Conservation (phyloP, 805 yeast species). For the Wickerhamomyces sydowiorum region DNA sequence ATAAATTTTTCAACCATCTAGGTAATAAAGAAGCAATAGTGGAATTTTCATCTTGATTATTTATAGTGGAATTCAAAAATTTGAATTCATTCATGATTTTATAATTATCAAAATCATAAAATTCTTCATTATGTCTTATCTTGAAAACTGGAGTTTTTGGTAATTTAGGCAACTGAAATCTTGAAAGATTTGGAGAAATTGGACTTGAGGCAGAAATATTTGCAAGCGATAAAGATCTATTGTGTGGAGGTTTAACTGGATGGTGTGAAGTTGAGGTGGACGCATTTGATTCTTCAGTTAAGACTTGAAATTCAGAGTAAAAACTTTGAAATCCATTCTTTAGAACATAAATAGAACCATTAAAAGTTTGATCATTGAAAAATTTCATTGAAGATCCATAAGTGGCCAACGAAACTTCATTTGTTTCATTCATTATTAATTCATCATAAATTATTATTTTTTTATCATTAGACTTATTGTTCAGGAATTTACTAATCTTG, state of each 20-base stretch:
- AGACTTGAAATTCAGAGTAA: slow-evolving; percentile 20
- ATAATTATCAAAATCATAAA: slow-evolving; percentile 15
- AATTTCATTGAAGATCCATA: slow-evolving; percentile 46
- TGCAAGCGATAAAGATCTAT: slow-evolving; percentile 18
- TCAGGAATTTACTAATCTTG: slow-evolving; percentile 33
- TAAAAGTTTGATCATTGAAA: slow-evolving; percentile 30
- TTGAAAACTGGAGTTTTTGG: slow-evolving; percentile 38
- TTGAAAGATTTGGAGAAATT: slow-evolving; percentile 29
- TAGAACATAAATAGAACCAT: slow-evolving; percentile 36
- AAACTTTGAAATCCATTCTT: slow-evolving; percentile 37
- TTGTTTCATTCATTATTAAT: slow-evolving; percentile 6
- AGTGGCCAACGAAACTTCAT: slow-evolving; percentile 31
- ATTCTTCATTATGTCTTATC: slow-evolving; percentile 51
- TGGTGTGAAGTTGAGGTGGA: neutral
- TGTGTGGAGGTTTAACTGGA: slow-evolving; percentile 6
- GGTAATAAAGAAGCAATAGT: slow-evolving; percentile 33
- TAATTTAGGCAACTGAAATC: slow-evolving; percentile 47
- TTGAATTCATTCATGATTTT: slow-evolving; percentile 17
- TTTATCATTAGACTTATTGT: slow-evolving; percentile 12
- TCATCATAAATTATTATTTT: slow-evolving; percentile 19
- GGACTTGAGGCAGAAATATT: slow-evolving; percentile 16
- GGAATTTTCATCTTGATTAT: neutral
- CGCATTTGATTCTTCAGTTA: slow-evolving; percentile 12
- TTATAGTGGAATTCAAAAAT: slow-evolving; percentile 5
- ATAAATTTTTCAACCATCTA: slow-evolving; percentile 40